phyloP scores from a whole-genome alignment of 495 filamentous ascomycete species.

The Emericellopsis terricola region DNA sequence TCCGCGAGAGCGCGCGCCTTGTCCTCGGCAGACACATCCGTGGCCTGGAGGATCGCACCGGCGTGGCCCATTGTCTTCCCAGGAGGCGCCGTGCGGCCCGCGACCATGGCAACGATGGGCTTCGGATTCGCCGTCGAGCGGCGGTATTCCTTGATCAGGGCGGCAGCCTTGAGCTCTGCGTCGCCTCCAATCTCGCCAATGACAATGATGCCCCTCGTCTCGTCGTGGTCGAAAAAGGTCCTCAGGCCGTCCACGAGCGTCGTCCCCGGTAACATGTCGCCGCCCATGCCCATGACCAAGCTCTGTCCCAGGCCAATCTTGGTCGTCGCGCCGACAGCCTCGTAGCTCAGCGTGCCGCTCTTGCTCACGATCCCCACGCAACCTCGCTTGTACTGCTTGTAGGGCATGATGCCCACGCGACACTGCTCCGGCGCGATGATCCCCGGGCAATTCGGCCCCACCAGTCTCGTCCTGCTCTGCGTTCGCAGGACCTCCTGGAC shows the following conservation, averaged over 20 bases:
- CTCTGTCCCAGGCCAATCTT: conserved; percentile 71
- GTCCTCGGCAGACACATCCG: conserved; percentile 1
- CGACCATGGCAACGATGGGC: conserved; percentile 66
- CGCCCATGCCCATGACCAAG: conserved; percentile 74
- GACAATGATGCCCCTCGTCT: conserved; percentile 67
- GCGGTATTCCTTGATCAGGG: conserved; percentile 56
- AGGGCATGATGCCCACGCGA: conserved; percentile 30
- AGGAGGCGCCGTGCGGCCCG: conserved; percentile 43
- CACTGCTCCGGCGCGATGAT: conserved; percentile 53
- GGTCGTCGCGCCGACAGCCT: conserved; percentile 70
- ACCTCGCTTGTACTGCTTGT: conserved; percentile 33
- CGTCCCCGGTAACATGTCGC: conserved; percentile 70
- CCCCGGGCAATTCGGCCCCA: conserved; percentile 76
- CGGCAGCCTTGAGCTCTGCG: conserved; percentile 64
- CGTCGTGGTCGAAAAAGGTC: conserved; percentile 53
- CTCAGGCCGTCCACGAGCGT: conserved; percentile 60
- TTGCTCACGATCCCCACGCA: conserved; percentile 70
- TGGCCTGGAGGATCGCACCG: conserved; percentile 30
- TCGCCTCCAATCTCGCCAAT: conserved; percentile 79
- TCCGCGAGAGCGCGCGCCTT: conserved; percentile 1
- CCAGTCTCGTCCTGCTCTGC: conserved; percentile 63
- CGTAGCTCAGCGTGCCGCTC: conserved; percentile 78
- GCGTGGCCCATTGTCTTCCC: conserved; percentile 81
- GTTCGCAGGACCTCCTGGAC: conserved; percentile 63
- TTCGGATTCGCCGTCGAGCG: conserved; percentile 17